A percentile compares a stretch with the other conserved stretches of the same genome.
phyloP scores from a whole-genome alignment of 768 basidiomycete species.

The Boletus eberwhitei region DNA sequence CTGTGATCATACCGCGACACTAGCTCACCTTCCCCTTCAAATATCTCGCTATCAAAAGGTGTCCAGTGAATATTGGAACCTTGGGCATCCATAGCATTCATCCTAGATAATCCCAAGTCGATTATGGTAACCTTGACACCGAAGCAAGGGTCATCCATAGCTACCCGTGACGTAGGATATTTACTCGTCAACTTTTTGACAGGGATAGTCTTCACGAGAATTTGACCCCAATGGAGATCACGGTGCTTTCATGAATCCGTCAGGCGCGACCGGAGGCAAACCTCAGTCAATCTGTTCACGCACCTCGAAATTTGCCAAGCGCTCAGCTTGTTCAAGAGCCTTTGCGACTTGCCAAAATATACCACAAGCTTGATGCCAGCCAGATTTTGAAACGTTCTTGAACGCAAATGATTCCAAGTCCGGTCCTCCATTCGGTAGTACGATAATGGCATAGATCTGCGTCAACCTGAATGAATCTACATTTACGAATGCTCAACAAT shows the following conservation, averaged over 20 bases:
- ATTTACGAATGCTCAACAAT: slow-evolving; percentile 7
- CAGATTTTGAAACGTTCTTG: slow-evolving; percentile 47
- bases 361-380: slow-evolving; percentile 85
- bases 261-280: neutral
- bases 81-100: slow-evolving; percentile 54
- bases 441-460: slow-evolving; percentile 87
- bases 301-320: slow-evolving; percentile 84
- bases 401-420: slow-evolving; percentile 89
- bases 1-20: neutral
- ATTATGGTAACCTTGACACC: slow-evolving; percentile 85
- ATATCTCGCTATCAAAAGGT: slow-evolving; percentile 82
- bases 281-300: slow-evolving; percentile 14
- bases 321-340: slow-evolving; percentile 76
- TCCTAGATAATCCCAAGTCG: slow-evolving; percentile 90
- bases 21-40: slow-evolving; percentile 84
- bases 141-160: slow-evolving; percentile 64
- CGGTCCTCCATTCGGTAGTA: slow-evolving; percentile 84
- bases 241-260: slow-evolving; percentile 65
- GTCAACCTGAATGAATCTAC: slow-evolving; percentile 70
- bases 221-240: slow-evolving; percentile 98
- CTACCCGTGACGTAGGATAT: slow-evolving; percentile 32
- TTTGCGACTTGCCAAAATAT: slow-evolving; percentile 89
- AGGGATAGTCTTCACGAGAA: slow-evolving; percentile 67
- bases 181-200: slow-evolving; percentile 33
- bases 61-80: slow-evolving; percentile 63